phyloP scores from a whole-genome alignment of 164 flowering plant species.

The Pachysandra terminalis region DNA sequence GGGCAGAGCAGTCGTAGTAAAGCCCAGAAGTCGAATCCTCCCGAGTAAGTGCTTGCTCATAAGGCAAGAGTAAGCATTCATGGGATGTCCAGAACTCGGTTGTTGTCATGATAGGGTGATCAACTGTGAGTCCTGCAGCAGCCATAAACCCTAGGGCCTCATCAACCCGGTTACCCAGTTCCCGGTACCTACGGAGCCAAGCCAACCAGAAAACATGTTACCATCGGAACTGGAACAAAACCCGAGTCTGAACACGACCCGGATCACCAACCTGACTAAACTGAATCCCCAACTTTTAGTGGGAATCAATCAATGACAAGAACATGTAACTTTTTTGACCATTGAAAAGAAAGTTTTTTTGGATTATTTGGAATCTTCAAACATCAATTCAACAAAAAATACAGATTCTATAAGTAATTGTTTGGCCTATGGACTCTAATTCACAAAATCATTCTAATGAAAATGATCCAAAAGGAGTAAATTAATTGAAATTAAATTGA shows the following conservation, averaged over 20 bases:
- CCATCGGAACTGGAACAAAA: background rate
- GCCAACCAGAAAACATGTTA: background rate
- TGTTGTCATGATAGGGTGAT: slow-evolving; percentile 31
- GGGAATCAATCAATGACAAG: background rate
- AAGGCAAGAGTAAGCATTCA: slow-evolving; percentile 38
- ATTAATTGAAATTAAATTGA: background rate
- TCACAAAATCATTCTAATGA: background rate
- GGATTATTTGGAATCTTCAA: background rate
- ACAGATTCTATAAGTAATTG: background rate
- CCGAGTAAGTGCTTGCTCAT: slow-evolving; percentile 37
- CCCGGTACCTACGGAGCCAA: slow-evolving; percentile 30
- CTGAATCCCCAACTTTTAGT: background rate
- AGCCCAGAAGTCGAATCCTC: slow-evolving; percentile 42
- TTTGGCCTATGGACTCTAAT: background rate
- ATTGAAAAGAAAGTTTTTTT: background rate
- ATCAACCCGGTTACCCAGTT: slow-evolving; percentile 35
- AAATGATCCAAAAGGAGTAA: too few species aligned
- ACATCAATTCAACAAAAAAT: too few species aligned
- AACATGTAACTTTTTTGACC: background rate
- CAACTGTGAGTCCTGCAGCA: slow-evolving; percentile 35
- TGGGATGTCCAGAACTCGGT: slow-evolving; percentile 46
- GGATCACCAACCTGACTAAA: background rate
- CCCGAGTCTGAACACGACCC: background rate
- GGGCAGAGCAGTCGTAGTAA: slow-evolving; percentile 41
- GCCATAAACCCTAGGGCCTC: slow-evolving; percentile 39